A percentile compares a stretch with the other conserved stretches of the same genome.
These are phyloP conservation scores for Trichoderma semiorbis DNA, from an alignment of 2,329 filamentous ascomycete genomes.

Conservation along the genomic window DNA sequence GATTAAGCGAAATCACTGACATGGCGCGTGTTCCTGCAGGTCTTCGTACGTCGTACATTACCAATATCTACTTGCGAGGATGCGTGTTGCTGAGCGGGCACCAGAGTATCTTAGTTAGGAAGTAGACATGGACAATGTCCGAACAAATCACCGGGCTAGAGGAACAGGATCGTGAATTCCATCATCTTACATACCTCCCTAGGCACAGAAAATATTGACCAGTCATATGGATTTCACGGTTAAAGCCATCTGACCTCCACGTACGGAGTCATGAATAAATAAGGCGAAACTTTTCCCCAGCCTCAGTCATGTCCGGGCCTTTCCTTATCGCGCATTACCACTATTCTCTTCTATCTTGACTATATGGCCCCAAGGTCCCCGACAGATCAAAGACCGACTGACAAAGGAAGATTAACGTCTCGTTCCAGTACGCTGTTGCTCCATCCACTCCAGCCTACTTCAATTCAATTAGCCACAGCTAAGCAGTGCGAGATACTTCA, in stretches of 20 bases:
- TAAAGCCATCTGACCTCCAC: neutral
- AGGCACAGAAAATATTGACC: neutral
- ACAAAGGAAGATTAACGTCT: neutral
- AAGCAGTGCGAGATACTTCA: neutral
- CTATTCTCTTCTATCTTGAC: fast-evolving
- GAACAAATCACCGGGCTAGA: neutral
- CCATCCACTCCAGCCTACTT: neutral
- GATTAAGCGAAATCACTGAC: neutral
- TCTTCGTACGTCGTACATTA: neutral
- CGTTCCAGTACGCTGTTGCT: neutral
- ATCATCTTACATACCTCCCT: neutral
- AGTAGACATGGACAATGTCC: neutral
- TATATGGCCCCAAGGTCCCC: too few species aligned
- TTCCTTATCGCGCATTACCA: neutral
- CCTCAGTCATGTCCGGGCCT: neutral
- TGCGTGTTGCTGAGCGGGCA: neutral
- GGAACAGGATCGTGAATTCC: neutral
- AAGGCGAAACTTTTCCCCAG: neutral
- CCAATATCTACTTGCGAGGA: neutral
- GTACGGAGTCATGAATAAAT: neutral
- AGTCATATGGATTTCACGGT: neutral
- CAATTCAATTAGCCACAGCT: neutral
- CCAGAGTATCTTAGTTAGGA: neutral
- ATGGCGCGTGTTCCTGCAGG: neutral
- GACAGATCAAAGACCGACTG: neutral